phyloP scores from a whole-genome alignment of 805 yeast genomes.

The Metschnikowia noctiluminum region DNA sequence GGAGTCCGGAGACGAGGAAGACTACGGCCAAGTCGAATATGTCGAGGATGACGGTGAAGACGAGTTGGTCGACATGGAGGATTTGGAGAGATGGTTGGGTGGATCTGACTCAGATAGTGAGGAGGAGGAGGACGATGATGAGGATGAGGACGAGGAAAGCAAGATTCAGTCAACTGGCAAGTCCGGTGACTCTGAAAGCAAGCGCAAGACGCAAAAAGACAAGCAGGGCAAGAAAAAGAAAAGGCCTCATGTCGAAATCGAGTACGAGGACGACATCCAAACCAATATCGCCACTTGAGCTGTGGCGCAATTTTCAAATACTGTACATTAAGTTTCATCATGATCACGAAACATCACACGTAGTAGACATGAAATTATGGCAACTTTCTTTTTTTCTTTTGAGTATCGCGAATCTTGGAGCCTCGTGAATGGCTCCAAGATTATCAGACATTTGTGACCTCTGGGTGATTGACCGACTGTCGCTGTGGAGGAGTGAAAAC shows the following conservation, averaged over 20 bases:
- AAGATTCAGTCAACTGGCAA: constrained; percentile 17
- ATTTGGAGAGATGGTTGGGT: constrained; percentile 81
- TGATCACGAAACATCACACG: no score
- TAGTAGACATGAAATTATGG: no score
- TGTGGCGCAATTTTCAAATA: background rate
- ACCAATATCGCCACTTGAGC: constrained; percentile 32
- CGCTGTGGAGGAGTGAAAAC: no score
- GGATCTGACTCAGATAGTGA: constrained; percentile 22
- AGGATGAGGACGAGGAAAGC: constrained; percentile 29
- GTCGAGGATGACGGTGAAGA: constrained; percentile 90
- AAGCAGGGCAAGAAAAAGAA: constrained; percentile 43
- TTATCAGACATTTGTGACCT: no score
- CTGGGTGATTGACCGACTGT: no score
- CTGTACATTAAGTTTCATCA: background rate
- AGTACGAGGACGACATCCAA: constrained; percentile 68
- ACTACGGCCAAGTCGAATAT: constrained; percentile 76
- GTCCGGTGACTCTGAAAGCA: constrained; percentile 10
- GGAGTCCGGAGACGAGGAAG: constrained; percentile 41
- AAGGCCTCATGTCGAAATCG: constrained; percentile 77
- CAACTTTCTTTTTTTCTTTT: no score
- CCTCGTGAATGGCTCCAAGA: no score
- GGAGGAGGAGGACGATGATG: constrained; percentile 33
- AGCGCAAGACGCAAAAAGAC: constrained; percentile 22
- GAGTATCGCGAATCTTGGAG: no score
- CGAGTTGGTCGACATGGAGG: constrained; percentile 89